A percentile compares a stretch with the other conserved stretches of the same genome.
Evolutionary conservation across 352 stramenopile genomes (phyloP).

Genomic region (Plasmopara viticola): DNA sequence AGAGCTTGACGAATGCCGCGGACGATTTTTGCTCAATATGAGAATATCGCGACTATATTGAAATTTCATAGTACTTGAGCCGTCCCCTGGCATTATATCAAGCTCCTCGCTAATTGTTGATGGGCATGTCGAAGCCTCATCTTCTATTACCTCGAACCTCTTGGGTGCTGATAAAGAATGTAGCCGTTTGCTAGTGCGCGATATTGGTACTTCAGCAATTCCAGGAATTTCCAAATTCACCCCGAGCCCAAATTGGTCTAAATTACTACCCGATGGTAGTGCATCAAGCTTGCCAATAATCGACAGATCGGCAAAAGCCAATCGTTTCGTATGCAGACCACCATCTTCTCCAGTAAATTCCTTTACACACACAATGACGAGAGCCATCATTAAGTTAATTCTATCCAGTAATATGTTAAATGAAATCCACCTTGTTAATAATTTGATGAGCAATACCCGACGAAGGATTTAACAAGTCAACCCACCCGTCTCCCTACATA

Average conservation of each 20-base stretch:
- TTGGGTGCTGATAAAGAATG: conserved; percentile 46
- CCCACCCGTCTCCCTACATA: conserved; percentile 58
- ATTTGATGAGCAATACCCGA: conserved; percentile 15
- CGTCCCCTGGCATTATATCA: conserved; percentile 25
- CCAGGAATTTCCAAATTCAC: conserved; percentile 10
- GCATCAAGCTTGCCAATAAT: conserved; percentile 8
- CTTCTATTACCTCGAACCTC: conserved; percentile 20
- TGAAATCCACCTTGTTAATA: conserved; percentile 17
- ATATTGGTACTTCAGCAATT: conserved; percentile 1
- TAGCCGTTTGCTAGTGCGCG: conserved; percentile 24
- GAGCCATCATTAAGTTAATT: background rate
- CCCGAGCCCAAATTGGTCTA: conserved; percentile 6
- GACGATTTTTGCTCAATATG: conserved; percentile 46
- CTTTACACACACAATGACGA: conserved; percentile 4
- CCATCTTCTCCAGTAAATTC: conserved; percentile 7
- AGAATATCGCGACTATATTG: conserved; percentile 50
- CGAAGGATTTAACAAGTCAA: conserved; percentile 43
- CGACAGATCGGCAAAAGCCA: conserved; percentile 18
- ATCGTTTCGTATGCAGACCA: conserved; percentile 6
- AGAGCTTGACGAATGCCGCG: conserved; percentile 16
- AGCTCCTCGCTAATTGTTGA: conserved; percentile 34
- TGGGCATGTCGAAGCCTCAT: conserved; percentile 29
- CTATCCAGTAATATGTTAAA: too few species aligned
- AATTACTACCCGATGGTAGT: conserved; percentile 2
- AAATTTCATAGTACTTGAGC: conserved; percentile 19